Evolutionary conservation across 2,329 filamentous ascomycete genomes (phyloP), one percentile per base, ranked within the genome.

Genomic region (Exserohilum rostratum): DNA sequence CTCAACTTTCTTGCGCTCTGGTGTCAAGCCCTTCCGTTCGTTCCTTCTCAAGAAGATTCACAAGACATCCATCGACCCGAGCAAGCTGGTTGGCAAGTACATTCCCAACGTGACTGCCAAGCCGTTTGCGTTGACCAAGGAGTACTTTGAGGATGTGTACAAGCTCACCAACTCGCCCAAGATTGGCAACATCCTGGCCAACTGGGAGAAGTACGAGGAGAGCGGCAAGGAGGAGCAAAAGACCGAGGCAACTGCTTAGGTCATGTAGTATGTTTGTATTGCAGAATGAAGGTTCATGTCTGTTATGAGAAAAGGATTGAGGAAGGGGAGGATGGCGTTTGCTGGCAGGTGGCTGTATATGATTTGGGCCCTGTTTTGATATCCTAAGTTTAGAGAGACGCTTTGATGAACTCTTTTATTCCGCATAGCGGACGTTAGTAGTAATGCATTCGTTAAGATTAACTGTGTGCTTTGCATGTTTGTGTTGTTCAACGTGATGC

Each of bases 11-110:
- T 81, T 99, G 79, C 90, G 96, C 51, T 96, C 92, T 34, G 96
- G 95, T 69, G 95, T 99, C 77, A 99, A 99, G 84, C 95, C 96
- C 42, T 99, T 99, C 91, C 87, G 95, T 65, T 93, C 89, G 39
- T 99, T 99, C 86, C 79, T 99, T 74, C 88, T 98, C 68, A 99
- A 98, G 90, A 99, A 99, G 86, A 98, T 99, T 81, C 92, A 98
- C 85, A 96, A 96, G 87, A 97, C 93, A 20, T 96, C 90, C 49
- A 98, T 99, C 76, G 95, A 99, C 76, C 95, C 95, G 5, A 90
- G 90, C 76, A 98, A 98, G 84, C 81, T 99, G 71, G 85, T 99
- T 65, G 95, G 95, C 71, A 99, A 99, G 80, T 99, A 99, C 80
- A 98, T 99, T 65, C 95, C 95, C 67, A 99, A 99, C 78, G 96